Conservation (phyloP, 352 stramenopile species). For the Globisporangium viniferum region DNA sequence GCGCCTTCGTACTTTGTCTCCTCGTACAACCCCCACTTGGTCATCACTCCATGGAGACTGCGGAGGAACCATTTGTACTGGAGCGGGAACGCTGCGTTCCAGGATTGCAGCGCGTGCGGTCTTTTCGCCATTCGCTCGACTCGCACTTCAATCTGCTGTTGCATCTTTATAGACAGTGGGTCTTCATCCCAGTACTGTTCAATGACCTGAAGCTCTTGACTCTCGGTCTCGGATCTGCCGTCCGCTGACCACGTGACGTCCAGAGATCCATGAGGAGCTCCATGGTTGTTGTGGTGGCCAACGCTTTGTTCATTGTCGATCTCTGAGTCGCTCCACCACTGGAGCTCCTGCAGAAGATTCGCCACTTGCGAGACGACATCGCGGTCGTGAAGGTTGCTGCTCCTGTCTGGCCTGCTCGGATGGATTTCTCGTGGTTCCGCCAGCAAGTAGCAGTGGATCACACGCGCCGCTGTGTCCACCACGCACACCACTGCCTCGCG, state of each 20-base stretch:
- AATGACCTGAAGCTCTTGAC: not conserved
- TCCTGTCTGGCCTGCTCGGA: not conserved
- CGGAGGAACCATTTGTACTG: constrained; percentile 1
- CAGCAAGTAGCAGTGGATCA: constrained; percentile 5
- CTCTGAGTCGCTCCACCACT: constrained; percentile 6
- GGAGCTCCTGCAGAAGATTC: constrained; percentile 1
- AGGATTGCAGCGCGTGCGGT: not conserved
- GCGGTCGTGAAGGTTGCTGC: not conserved
- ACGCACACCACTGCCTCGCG: constrained; percentile 3
- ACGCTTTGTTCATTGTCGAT: not conserved
- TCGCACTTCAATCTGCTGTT: not conserved
- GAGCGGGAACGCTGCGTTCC: not conserved
- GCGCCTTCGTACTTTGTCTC: constrained; percentile 10
- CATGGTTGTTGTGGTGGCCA: too few relatives aligned
- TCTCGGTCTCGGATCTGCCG: not conserved
- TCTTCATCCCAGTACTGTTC: not conserved
- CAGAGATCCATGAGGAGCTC: not conserved
- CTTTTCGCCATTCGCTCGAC: not conserved
- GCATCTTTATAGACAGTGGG: not conserved
- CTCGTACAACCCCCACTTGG: constrained; percentile 2
- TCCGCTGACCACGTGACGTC: not conserved
- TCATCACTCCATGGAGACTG: not conserved
- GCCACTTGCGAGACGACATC: constrained; percentile 1
- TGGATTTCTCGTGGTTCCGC: not conserved
- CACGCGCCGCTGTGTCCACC: not conserved